Evolutionary conservation across 345 rosid genomes (phyloP).

Genomic region (Gossypium stocksii): DNA sequence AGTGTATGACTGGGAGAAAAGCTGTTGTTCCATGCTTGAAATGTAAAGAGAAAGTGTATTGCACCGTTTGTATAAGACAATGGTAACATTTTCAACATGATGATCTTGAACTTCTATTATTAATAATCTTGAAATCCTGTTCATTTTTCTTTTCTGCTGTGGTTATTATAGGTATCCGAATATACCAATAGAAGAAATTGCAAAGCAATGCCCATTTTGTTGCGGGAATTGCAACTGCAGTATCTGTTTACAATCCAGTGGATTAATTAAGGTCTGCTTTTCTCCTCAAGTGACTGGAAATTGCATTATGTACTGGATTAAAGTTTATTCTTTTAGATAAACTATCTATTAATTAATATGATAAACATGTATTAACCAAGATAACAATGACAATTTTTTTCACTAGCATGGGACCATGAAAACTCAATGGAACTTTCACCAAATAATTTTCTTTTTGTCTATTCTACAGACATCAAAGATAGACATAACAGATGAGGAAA

Average conservation of each 20-base stretch:
- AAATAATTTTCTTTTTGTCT: slow-evolving; percentile 12
- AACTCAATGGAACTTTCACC: not conserved
- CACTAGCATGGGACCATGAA: not conserved
- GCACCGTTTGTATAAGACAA: slow-evolving; percentile 49
- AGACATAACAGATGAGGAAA: slow-evolving; percentile 38
- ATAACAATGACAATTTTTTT: not conserved
- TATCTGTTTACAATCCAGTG: slow-evolving; percentile 60
- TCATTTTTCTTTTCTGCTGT: not conserved
- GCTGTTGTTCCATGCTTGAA: slow-evolving; percentile 47
- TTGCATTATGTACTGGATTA: not conserved
- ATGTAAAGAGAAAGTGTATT: slow-evolving; percentile 44
- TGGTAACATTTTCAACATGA: slow-evolving; percentile 43
- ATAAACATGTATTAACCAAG: not conserved
- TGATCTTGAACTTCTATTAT: not conserved
- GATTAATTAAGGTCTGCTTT: slow-evolving; percentile 51
- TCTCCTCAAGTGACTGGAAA: not conserved
- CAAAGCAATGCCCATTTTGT: slow-evolving; percentile 68
- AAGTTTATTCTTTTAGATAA: not conserved
- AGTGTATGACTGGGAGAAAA: slow-evolving; percentile 64
- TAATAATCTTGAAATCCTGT: not conserved
- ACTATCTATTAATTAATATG: not conserved
- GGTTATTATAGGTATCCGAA: slow-evolving; percentile 62
- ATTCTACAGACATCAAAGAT: slow-evolving; percentile 51
- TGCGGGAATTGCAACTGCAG: slow-evolving; percentile 76
- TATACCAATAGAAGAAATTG: slow-evolving; percentile 46